Percentiles rank a stretch among this genome's conserved stretches.
These are phyloP conservation scores for Ceratocystis lukuohia DNA, from an alignment of 2,329 filamentous ascomycete species.

Conservation along the genomic window DNA sequence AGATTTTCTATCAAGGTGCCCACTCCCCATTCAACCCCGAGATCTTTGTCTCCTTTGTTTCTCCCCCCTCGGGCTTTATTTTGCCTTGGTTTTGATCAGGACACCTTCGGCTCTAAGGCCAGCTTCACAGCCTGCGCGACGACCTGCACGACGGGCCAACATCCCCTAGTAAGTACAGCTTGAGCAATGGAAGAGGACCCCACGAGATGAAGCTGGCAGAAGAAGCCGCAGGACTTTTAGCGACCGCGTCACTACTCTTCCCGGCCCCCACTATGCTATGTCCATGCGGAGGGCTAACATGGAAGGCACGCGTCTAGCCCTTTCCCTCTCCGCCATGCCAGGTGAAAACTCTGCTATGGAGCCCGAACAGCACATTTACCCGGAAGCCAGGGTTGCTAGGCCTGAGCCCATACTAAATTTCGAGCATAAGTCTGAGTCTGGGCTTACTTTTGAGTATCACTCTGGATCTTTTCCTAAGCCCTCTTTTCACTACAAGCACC, in stretches of 20 bases:
- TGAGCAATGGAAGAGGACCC: too few relatives aligned
- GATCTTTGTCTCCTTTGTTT: background rate
- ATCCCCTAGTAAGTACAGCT: background rate
- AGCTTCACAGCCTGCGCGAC: background rate
- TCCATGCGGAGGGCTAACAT: background rate
- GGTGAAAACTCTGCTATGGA: slow-evolving; percentile 2
- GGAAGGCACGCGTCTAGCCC: background rate
- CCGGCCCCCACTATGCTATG: background rate
- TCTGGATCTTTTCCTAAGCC: too few relatives aligned
- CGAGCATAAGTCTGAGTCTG: background rate
- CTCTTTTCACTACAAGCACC: background rate
- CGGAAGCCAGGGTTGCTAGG: background rate
- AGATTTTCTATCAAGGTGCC: background rate
- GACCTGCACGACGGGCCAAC: background rate
- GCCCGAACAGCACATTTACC: background rate
- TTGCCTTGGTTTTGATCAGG: background rate
- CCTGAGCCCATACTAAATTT: too few relatives aligned
- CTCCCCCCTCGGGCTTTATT: background rate
- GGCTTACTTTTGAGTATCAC: background rate
- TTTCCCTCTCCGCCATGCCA: background rate
- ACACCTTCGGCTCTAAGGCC: background rate
- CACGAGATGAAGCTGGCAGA: background rate
- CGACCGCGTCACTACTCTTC: background rate
- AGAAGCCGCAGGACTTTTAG: background rate
- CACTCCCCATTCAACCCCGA: background rate